Evolutionary conservation across 1,284 basidiomycete species (phyloP).

Genomic region (Pseudozyma sp.): DNA sequence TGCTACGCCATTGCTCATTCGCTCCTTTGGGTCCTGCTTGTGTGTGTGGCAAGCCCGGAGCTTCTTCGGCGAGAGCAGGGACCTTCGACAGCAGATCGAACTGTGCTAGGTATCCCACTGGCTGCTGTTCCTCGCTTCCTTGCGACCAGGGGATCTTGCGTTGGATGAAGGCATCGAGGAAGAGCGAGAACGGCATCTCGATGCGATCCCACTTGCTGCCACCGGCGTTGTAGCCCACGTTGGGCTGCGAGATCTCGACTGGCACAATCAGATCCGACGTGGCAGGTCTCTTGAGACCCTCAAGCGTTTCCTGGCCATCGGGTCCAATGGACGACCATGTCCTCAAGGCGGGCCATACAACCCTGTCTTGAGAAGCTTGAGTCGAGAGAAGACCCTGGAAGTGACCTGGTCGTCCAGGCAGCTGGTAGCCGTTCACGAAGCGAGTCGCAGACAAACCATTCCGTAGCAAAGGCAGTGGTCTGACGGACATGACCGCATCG

Average conservation of each 20-base stretch:
- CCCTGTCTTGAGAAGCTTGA: slow-evolving; percentile 15
- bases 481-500: slow-evolving; percentile 24
- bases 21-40: slow-evolving; percentile 41
- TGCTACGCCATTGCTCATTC: slow-evolving; percentile 54
- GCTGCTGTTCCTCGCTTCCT: slow-evolving; percentile 2
- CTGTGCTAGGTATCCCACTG: slow-evolving; percentile 54
- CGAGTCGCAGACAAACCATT: slow-evolving; percentile 25
- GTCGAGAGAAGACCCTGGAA: slow-evolving; percentile 27
- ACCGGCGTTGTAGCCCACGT: slow-evolving; percentile 44
- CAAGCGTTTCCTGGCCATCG: slow-evolving; percentile 38
- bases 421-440: slow-evolving; percentile 33
- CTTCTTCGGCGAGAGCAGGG: slow-evolving; percentile 33
- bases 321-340: slow-evolving; percentile 25
- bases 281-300: slow-evolving; percentile 33
- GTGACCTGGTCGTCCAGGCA: slow-evolving; percentile 24
- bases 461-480: slow-evolving; percentile 14
- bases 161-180: slow-evolving; percentile 55
- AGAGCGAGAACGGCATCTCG: slow-evolving; percentile 49
- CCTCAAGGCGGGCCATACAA: slow-evolving; percentile 45
- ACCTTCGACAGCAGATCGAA: slow-evolving; percentile 45
- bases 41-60: slow-evolving; percentile 50
- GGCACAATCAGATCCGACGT: slow-evolving; percentile 31
- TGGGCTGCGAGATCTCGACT: slow-evolving; percentile 45
- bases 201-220: slow-evolving; percentile 45
- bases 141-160: slow-evolving; percentile 43